Percentiles rank a stretch among this genome's conserved stretches.
Conservation (phyloP, 176 grass and related monocot genomes). For the Musa acuminata region DNA sequence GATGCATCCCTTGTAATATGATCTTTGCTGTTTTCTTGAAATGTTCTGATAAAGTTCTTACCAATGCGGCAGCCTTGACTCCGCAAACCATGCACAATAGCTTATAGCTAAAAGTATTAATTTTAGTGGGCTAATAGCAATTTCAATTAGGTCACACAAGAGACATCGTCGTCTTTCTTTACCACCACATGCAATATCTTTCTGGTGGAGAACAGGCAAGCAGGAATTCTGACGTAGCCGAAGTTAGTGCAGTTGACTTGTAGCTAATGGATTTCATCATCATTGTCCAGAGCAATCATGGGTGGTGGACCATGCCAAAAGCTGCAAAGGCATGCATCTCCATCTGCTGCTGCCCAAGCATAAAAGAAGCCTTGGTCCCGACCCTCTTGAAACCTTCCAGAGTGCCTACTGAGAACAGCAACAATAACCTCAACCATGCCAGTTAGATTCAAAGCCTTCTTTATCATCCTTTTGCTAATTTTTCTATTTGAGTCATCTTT, state of each 20-base stretch:
- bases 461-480: slow-evolving; percentile 36
- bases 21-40: too few species aligned
- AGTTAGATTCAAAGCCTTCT: slow-evolving; percentile 24
- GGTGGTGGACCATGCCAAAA: slow-evolving; percentile 44
- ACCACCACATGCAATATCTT: not conserved
- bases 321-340: slow-evolving; percentile 21
- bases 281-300: slow-evolving; percentile 41
- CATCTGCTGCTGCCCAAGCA: slow-evolving; percentile 15
- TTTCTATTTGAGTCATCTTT: slow-evolving; percentile 33
- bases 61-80: too few species aligned
- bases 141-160: not conserved
- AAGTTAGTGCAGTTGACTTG: slow-evolving; percentile 56
- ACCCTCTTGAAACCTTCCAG: slow-evolving; percentile 2
- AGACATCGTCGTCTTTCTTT: slow-evolving; percentile 7
- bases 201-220: slow-evolving; percentile 29
- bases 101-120: not conserved
- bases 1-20: too few species aligned
- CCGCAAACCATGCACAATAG: not conserved
- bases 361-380: slow-evolving; percentile 39
- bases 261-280: slow-evolving; percentile 33
- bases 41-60: too few species aligned
- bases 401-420: slow-evolving; percentile 23
- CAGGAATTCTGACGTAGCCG: slow-evolving; percentile 28
- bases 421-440: slow-evolving; percentile 30
- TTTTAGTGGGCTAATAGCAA: not conserved